Evolutionary conservation across 495 filamentous ascomycete genomes (phyloP).

Genomic region (Aspergillus steynii): DNA sequence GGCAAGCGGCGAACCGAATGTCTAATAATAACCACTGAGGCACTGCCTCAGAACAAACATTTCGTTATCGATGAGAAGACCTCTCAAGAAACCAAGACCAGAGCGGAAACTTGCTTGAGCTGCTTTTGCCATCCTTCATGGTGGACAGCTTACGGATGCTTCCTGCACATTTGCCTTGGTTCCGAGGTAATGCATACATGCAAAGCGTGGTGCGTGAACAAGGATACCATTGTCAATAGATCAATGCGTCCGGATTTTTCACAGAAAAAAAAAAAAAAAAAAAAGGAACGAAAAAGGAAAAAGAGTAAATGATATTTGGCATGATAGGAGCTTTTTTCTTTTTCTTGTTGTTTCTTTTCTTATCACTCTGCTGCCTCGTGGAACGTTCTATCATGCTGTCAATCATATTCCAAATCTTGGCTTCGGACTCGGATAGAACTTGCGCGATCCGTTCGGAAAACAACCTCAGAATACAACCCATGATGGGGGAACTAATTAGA

Average conservation of each 20-base stretch:
- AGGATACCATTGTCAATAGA: slow-evolving; percentile 10
- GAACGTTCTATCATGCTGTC: slow-evolving; percentile 1
- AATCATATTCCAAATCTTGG: background rate
- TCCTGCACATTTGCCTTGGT: slow-evolving; percentile 1
- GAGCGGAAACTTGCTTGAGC: no score
- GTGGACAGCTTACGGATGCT: no score
- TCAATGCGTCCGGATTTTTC: background rate
- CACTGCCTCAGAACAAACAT: background rate
- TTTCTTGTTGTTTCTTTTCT: slow-evolving; percentile 7
- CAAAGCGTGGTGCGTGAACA: slow-evolving; percentile 1
- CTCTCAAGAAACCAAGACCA: no score
- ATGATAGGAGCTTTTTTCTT: background rate
- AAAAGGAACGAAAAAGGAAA: no score
- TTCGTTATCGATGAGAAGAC: background rate
- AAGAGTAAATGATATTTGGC: background rate
- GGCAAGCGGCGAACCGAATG: background rate
- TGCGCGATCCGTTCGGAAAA: background rate
- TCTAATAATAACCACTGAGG: background rate
- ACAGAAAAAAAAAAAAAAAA: no score
- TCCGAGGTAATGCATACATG: background rate
- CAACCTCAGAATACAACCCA: background rate
- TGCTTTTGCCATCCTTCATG: no score
- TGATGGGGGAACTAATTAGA: background rate
- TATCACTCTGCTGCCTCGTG: slow-evolving; percentile 11
- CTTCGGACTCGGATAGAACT: no score